Base-by-base conservation (phyloP, 2,329 filamentous ascomycete genomes). In the Colletotrichum truncatum region DNA sequence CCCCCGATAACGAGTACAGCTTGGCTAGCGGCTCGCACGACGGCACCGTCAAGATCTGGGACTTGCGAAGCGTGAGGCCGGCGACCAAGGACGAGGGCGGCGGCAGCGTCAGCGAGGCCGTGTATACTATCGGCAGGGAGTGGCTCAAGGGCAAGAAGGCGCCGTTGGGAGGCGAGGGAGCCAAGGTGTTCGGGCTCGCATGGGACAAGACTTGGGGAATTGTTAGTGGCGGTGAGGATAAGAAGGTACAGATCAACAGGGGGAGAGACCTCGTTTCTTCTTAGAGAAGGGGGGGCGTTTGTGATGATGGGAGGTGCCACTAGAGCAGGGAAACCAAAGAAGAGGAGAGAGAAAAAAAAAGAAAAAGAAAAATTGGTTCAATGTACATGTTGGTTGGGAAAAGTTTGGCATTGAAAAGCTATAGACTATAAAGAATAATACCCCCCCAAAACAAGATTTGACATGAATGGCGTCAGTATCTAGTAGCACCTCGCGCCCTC, bases 1-100 rank as follows among this genome's bases (percentile, higher is more conserved):
- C 81, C 38, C 89, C 86, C 6, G 85, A 88, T 39, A 94, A 91
- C 73, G 88, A 90, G 67, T 93, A 94, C 80, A 89, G 91, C n/a
- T 85, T 99, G 8, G 93, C 95, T 0, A 96, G 92, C 30, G 95
- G 89, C n/a, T 92, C 91, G 46, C 93, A 97, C 77, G 96, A 99
- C 77, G 94, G 95, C 32, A 97, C 93, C 1, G 96, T 93, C 73
- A 88, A 94, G 54, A 89, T 99, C 51, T 99, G 96, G 96, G 96
- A 99, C 82, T 85, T 98, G 69, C 86, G 96, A 58, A 91, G 88
- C 72, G 88, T 87, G 56, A 84, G 89, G 75, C 85, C 81, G 16
- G 86, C 83, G 8, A 84, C 83, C 3, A 82, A 87, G 71, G 80
- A 89, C 75, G 86, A 90, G 76, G 82, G 89, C 73, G 82, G 88